A percentile compares a stretch with the other conserved stretches of the same genome.
Evolutionary conservation across 495 filamentous ascomycete species (phyloP).

Genomic region (Penicillium silybi): DNA sequence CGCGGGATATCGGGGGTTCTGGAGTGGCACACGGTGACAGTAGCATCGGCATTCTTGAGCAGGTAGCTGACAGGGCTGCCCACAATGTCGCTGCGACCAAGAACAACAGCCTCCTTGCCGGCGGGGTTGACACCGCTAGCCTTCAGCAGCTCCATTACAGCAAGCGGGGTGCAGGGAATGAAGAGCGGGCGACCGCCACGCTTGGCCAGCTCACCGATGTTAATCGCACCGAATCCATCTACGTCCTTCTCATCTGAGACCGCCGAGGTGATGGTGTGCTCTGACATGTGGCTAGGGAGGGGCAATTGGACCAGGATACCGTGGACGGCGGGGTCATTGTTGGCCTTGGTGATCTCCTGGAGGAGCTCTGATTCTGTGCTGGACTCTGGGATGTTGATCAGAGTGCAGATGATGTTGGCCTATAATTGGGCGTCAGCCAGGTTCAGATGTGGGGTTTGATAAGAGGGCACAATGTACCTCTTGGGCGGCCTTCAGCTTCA

Average conservation of each 20-base stretch:
- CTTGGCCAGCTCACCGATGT: conserved; percentile 96
- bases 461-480: conserved; percentile 55
- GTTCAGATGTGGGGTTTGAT: not conserved
- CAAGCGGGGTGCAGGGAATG: conserved; percentile 91
- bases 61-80: conserved; percentile 95
- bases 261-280: conserved; percentile 82
- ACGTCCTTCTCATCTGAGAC: conserved; percentile 95
- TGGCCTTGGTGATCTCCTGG: conserved; percentile 72
- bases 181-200: conserved; percentile 84
- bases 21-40: conserved; percentile 94
- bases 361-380: conserved; percentile 83
- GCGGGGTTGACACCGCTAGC: conserved; percentile 77
- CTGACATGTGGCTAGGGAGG: conserved; percentile 80
- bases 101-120: conserved; percentile 91
- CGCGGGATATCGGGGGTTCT: conserved; percentile 68
- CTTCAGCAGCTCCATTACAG: conserved; percentile 86
- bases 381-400: conserved; percentile 75
- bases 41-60: conserved; percentile 91
- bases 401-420: conserved; percentile 84
- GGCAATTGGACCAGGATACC: conserved; percentile 94
- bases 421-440: conserved; percentile 27
- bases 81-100: conserved; percentile 95
- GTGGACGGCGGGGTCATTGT: conserved; percentile 82
- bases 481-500: conserved; percentile 96
- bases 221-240: conserved; percentile 89